Evolutionary conservation across 2,329 filamentous ascomycete genomes (phyloP).

Genomic region (Colletotrichum cordylinicola): DNA sequence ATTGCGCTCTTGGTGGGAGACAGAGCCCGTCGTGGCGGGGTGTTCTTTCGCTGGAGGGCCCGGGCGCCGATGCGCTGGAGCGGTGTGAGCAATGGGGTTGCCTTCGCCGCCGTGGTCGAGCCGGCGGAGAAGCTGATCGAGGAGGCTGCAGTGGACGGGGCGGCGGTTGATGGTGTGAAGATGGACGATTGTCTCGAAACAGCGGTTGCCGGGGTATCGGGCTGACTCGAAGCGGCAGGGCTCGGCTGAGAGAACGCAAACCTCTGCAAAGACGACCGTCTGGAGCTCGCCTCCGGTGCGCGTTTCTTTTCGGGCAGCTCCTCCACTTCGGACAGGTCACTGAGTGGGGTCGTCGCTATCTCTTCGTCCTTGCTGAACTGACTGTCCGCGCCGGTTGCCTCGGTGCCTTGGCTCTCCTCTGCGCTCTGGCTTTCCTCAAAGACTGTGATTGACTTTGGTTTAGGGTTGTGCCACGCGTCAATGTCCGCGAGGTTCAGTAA

Average conservation of each 20-base stretch:
- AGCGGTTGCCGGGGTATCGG: constrained; percentile 32
- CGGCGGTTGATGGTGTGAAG: constrained; percentile 27
- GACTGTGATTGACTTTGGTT: constrained; percentile 45
- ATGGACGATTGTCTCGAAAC: constrained; percentile 36
- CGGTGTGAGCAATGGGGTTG: constrained; percentile 53
- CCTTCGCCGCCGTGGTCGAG: constrained; percentile 37
- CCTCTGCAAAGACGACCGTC: constrained; percentile 22
- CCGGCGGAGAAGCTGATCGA: constrained; percentile 44
- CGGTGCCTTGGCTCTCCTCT: constrained; percentile 29
- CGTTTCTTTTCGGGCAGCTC: not conserved
- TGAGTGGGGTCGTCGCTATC: not conserved
- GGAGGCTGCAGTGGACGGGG: constrained; percentile 48
- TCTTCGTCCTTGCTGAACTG: constrained; percentile 21
- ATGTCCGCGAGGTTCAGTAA: constrained; percentile 57
- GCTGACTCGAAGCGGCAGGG: constrained; percentile 26
- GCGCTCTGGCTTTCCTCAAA: constrained; percentile 44
- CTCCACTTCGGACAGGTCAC: constrained; percentile 5
- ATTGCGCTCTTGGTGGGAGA: constrained; percentile 17
- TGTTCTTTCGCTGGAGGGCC: constrained; percentile 41
- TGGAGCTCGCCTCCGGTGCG: not conserved
- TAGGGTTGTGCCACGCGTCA: constrained; percentile 50
- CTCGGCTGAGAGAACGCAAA: constrained; percentile 29
- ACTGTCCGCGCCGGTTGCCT: constrained; percentile 13
- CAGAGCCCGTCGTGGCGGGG: constrained; percentile 27
- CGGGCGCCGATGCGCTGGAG: constrained; percentile 58